Evolutionary conservation across 257 asterid species (phyloP).

Genomic region (Verbena officinalis): DNA sequence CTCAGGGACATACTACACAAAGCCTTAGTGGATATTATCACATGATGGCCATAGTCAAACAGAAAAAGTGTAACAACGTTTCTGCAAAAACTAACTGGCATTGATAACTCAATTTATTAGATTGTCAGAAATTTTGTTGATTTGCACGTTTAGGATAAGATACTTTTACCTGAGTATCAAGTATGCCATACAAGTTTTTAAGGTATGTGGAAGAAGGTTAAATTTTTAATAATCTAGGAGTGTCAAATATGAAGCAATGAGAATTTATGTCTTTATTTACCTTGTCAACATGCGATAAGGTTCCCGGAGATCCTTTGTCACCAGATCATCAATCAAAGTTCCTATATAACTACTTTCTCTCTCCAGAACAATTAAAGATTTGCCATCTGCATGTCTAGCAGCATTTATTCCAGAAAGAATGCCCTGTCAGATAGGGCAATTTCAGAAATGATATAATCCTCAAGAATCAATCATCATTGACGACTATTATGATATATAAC

Average conservation of each 20-base stretch:
- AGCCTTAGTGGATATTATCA: background rate
- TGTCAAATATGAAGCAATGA: constrained; percentile 11
- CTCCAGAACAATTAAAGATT: constrained; percentile 85
- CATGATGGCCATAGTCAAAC: background rate
- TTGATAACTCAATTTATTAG: background rate
- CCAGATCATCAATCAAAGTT: constrained; percentile 94
- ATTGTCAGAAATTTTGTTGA: background rate
- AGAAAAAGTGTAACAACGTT: background rate
- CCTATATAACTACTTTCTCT: constrained; percentile 98
- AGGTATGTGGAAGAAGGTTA: background rate
- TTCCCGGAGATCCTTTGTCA: constrained; percentile 98
- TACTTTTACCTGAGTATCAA: background rate
- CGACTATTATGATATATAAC: background rate
- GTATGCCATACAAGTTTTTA: background rate
- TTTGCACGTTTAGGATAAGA: constrained; percentile 3
- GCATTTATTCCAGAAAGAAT: constrained; percentile 95
- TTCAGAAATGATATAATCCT: constrained; percentile 18
- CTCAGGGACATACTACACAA: background rate
- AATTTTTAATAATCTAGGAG: background rate
- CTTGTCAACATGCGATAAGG: constrained; percentile 98
- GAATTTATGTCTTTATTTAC: constrained; percentile 33
- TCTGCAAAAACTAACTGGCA: background rate
- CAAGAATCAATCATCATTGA: constrained; percentile 15
- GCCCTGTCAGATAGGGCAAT: constrained; percentile 58
- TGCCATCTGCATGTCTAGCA: constrained; percentile 86